Evolutionary conservation across 225 moss, liverwort and hornwort genomes (phyloP), one percentile per base, ranked within the genome.

Genomic region (Anthoceros angustus): DNA sequence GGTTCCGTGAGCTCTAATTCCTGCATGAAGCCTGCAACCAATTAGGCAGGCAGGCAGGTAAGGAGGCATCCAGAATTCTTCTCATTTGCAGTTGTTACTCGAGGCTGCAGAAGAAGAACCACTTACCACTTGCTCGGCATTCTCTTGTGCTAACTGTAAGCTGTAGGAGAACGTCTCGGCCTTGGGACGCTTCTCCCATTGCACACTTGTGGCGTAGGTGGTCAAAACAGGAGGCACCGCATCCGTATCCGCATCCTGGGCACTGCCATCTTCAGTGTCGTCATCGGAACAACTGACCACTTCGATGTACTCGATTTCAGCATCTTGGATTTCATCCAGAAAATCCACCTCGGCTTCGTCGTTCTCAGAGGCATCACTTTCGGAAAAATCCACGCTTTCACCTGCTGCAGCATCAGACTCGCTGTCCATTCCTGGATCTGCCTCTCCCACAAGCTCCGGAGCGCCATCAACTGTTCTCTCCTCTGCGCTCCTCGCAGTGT

Each of bases 1-100:
- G 77, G 65, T 42, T 80, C 76, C 10, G 66, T 71, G 49, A 49
- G 68, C 68, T 71, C 82, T 69, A 79, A 42, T 63, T 72, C 80
- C 73, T 64, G 74, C 67, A 68, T 20, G 55, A 48, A 63, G 26
- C 66, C 67, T 62, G 50, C 32, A 42, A 65, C 25, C 48, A 55
- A 62, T 50, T 70, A 63, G 62, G 40, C 40, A 67, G 41, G 63
- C 12, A 12, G 66, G 26, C 9, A 42, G 16, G 43, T 66, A 24
- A 66, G 55, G 55, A 55, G 23, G 55, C 55, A 15, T 12, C 14
- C 46, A 6, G 46, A 18, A 18, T 12, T 5, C 5, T 48, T 48
- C 12, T 18, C 18, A 2, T 46, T 46, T 46, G 16, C 45, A 11
- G 5, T 16, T 46, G n/a, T 55, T 55, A 55, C 55, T 23, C 7